Evolutionary conservation across 805 yeast species (phyloP), one percentile per base, ranked within the genome.

Genomic region (Metschnikowia shivogae): DNA sequence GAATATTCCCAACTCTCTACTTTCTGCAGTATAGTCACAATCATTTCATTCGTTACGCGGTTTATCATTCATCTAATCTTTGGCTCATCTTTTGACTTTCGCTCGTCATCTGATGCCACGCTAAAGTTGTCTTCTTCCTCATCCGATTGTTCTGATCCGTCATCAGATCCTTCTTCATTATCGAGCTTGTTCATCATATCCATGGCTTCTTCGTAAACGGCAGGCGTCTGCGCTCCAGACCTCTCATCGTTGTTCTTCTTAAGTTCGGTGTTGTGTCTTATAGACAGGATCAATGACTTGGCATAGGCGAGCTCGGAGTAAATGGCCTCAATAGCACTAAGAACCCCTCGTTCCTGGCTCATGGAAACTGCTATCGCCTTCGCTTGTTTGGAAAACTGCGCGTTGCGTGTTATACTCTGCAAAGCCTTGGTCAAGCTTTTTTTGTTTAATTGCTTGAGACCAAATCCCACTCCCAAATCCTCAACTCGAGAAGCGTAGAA

Each of bases 401-500:
- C 69, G 55, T 87, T 82, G 0, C 81, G 76, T 0, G 89, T 80
- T 0, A 80, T 89, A 42, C 80, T 81, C 56, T 71, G 76, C 42
- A 92, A 64, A 0, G 96, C 96, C 44, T 78, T 77, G 1, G 85
- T 66, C 45, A 92, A 68, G 0, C 80, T 72, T 48, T 75, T 74
- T 24, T 75, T 74, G 52, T 85, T 88, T 54, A 92, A 70, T 54
- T 86, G 82, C 61, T 74, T 79, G 50, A 92, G 63, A 1, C 78
- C 74, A 9, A 89, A 53, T 2, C 98, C 98, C 20, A 80, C 92
- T 0, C 96, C 97, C 31, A 89, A 72, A 48, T 89, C 97, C 54
- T 89, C 96, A 2, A 92, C 84, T 47, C 97, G 73, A 19, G 77
- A 72, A 0, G 95, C 97, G 62, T 87, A 92, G 61, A 92, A 92